phyloP scores from a whole-genome alignment of 805 yeast species.

The Candida orba region DNA sequence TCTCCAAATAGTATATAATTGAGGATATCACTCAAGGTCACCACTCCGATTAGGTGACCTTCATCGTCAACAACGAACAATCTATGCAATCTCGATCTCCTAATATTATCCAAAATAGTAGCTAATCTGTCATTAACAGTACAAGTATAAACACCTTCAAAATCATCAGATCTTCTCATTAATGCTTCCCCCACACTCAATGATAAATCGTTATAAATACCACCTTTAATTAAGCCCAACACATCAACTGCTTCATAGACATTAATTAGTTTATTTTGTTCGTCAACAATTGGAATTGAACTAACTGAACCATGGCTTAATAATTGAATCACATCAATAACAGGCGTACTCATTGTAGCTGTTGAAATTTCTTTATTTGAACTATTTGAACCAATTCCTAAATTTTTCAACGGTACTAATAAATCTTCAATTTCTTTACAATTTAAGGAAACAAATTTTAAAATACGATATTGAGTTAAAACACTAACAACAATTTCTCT shows the following conservation, averaged over 20 bases:
- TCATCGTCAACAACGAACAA: conserved; percentile 85
- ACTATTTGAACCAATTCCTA: conserved; percentile 64
- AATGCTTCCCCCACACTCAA: conserved; percentile 94
- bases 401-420: conserved; percentile 62
- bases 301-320: conserved; percentile 77
- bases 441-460: conserved; percentile 91
- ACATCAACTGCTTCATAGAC: conserved; percentile 97
- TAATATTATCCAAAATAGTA: conserved; percentile 86
- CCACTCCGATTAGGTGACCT: conserved; percentile 72
- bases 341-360: conserved; percentile 86
- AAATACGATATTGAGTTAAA: conserved; percentile 89
- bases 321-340: conserved; percentile 82
- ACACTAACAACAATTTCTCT: conserved; percentile 94
- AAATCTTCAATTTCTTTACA: conserved; percentile 90
- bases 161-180: conserved; percentile 88
- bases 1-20: conserved; percentile 71
- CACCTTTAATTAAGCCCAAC: conserved; percentile 86
- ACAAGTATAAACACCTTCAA: conserved; percentile 97
- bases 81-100: conserved; percentile 86
- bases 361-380: conserved; percentile 54
- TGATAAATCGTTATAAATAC: conserved; percentile 83
- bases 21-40: conserved; percentile 86
- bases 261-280: conserved; percentile 59
- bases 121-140: conserved; percentile 79
- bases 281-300: conserved; percentile 90